phyloP scores from a whole-genome alignment of 805 yeast genomes.

The Spathaspora passalidarum region DNA sequence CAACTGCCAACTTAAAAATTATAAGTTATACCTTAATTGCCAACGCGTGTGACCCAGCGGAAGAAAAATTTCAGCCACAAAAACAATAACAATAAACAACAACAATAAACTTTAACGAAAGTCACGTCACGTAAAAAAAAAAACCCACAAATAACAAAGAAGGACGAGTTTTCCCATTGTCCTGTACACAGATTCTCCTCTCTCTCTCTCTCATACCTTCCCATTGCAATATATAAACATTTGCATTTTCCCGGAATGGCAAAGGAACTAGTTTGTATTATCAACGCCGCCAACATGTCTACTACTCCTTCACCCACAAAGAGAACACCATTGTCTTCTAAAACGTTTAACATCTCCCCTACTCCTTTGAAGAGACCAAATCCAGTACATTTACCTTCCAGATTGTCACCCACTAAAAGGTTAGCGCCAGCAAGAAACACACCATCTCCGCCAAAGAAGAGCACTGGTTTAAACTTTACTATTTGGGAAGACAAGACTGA shows the following conservation, averaged over 20 bases:
- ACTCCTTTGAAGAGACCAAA: slow-evolving; percentile 8
- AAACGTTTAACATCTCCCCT: slow-evolving; percentile 8
- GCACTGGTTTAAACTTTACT: slow-evolving; percentile 6
- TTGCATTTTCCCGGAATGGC: too few species aligned
- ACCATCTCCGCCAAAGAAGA: neutral
- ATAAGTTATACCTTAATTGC: too few species aligned
- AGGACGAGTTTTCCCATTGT: neutral
- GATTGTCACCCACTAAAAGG: slow-evolving; percentile 4
- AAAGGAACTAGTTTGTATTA: too few species aligned
- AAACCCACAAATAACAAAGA: neutral
- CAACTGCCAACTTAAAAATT: too few species aligned
- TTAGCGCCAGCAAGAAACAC: slow-evolving; percentile 3
- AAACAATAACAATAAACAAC: too few species aligned
- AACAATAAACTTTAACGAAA: neutral
- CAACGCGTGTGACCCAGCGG: too few species aligned
- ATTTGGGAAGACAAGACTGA: slow-evolving; percentile 12
- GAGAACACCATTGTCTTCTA: slow-evolving; percentile 12
- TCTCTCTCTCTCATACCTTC: neutral
- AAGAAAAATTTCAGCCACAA: too few species aligned
- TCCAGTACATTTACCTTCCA: neutral
- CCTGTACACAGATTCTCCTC: neutral
- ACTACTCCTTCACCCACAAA: slow-evolving; percentile 9
- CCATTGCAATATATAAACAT: neutral
- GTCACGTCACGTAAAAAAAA: neutral
- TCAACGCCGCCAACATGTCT: neutral